Percentiles rank a stretch among this genome's conserved stretches.
Evolutionary conservation across 306 rosid species (phyloP).

Genomic region (Cucumis cinereus): DNA sequence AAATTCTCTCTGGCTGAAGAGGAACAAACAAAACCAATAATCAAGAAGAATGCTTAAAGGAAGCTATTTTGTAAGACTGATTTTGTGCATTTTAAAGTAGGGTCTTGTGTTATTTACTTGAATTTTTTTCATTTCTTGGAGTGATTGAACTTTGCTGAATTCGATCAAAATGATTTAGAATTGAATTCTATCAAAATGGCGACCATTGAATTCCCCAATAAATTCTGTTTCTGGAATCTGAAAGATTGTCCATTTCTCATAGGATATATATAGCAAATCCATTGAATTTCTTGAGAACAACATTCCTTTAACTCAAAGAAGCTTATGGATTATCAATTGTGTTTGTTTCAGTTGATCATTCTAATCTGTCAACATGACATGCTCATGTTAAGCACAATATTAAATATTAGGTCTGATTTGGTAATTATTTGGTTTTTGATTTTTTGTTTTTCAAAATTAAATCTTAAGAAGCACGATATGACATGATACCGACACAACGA

Average conservation of each 20-base stretch:
- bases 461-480: no score
- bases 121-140: background rate
- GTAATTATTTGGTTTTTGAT: no score
- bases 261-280: background rate
- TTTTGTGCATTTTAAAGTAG: background rate
- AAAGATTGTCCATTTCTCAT: background rate
- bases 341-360: no score
- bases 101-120: background rate
- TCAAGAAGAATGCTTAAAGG: constrained; percentile 31
- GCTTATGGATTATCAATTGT: background rate
- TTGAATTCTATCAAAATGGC: background rate
- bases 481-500: no score
- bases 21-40: constrained; percentile 28
- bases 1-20: constrained; percentile 57
- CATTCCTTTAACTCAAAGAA: background rate
- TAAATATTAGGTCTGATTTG: no score
- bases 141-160: background rate
- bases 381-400: no score
- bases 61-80: constrained; percentile 8
- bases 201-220: background rate
- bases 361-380: no score
- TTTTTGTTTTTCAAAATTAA: no score
- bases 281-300: background rate
- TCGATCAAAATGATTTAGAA: background rate
- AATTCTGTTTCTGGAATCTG: background rate